Evolutionary conservation across 176 grass and related monocot species (phyloP).

Genomic region (Aegilops bicornis): DNA sequence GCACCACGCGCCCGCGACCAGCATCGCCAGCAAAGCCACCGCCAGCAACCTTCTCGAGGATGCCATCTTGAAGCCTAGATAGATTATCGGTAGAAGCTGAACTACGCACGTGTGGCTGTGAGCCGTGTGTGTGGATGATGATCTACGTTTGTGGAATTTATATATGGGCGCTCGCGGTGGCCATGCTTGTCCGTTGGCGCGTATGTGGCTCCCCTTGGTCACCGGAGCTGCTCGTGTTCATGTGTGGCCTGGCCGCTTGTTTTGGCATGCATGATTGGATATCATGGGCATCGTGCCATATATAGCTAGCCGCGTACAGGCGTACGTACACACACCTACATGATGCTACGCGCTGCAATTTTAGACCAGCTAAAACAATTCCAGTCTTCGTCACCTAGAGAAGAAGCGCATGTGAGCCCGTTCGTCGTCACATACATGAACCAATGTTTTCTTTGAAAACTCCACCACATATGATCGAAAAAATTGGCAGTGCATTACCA

Average conservation of each 20-base stretch:
- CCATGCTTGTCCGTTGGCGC: not conserved
- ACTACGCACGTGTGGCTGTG: not conserved
- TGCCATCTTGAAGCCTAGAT: not conserved
- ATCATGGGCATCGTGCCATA: not conserved
- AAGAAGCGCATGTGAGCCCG: too few species aligned
- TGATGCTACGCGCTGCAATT: too few species aligned
- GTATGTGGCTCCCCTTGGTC: not conserved
- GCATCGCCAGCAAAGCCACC: not conserved
- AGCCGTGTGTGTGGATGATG: not conserved
- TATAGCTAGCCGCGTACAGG: too few species aligned
- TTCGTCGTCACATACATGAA: too few species aligned
- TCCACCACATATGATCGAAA: too few species aligned
- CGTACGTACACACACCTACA: too few species aligned
- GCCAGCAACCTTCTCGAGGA: not conserved
- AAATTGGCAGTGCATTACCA: too few species aligned
- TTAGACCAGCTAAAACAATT: too few species aligned
- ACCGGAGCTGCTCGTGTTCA: not conserved
- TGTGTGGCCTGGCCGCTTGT: not conserved
- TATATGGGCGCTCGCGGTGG: not conserved
- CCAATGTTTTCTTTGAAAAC: too few species aligned
- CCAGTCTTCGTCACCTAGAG: too few species aligned
- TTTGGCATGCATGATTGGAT: not conserved
- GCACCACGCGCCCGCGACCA: not conserved
- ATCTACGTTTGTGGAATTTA: not conserved
- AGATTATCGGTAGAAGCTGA: not conserved